Evolutionary conservation across 768 basidiomycete species (phyloP).

Genomic region (Termitomyces sp.): DNA sequence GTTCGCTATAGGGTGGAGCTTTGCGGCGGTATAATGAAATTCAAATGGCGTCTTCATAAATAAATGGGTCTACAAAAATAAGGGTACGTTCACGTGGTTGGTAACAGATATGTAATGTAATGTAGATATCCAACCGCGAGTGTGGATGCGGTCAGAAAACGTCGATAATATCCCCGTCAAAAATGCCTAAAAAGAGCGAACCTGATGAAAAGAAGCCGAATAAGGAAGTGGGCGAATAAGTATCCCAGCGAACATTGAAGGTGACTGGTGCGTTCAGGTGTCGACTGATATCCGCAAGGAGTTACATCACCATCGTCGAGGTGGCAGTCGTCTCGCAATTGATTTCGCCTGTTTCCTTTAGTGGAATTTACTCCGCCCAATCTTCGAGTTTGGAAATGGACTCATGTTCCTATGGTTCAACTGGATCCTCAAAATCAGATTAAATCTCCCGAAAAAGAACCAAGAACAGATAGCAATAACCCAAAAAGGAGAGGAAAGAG

Average conservation of each 20-base stretch:
- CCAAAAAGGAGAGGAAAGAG: background rate
- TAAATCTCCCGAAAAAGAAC: background rate
- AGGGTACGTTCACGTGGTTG: background rate
- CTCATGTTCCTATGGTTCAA: background rate
- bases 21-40: too few species aligned
- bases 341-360: background rate
- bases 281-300: slow-evolving; percentile 4
- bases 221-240: background rate
- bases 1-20: background rate
- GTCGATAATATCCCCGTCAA: background rate
- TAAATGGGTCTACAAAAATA: too few species aligned
- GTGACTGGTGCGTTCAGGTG: background rate
- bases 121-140: background rate
- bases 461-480: background rate
- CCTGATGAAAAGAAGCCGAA: background rate
- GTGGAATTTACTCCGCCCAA: slow-evolving; percentile 1
- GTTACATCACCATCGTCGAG: background rate
- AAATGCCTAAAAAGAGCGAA: background rate
- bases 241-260: background rate
- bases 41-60: background rate
- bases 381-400: background rate
- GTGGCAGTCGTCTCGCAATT: background rate
- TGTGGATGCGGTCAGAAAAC: background rate
- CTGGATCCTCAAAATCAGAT: slow-evolving; percentile 3
- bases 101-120: background rate